phyloP scores from a whole-genome alignment of 352 stramenopile species.

The Globisporangium paddicum region DNA sequence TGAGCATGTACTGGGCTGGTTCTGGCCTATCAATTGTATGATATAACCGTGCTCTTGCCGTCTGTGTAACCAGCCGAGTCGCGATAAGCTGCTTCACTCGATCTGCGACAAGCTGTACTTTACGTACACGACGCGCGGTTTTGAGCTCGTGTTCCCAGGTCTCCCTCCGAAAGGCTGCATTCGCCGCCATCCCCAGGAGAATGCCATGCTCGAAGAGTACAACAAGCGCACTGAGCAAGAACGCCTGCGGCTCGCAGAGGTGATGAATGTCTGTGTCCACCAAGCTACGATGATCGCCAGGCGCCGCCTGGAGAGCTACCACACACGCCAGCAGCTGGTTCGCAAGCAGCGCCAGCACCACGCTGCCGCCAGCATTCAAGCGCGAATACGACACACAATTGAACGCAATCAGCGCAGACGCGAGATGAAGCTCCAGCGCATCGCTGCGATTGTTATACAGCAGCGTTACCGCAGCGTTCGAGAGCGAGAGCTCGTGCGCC shows the following conservation, averaged over 20 bases:
- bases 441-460: conserved; percentile 29
- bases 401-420: conserved; percentile 7
- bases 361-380: conserved; percentile 23
- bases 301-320: conserved; percentile 22
- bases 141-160: conserved; percentile 38
- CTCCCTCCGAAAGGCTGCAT: conserved; percentile 22
- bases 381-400: conserved; percentile 7
- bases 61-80: background rate
- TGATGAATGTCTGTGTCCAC: conserved; percentile 14
- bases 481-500: conserved; percentile 8
- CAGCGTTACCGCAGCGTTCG: conserved; percentile 10
- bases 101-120: conserved; percentile 36
- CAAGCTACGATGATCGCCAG: conserved; percentile 14
- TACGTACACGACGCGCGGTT: conserved; percentile 37
- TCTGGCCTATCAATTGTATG: background rate
- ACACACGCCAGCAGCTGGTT: conserved; percentile 1
- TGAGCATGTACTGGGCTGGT: conserved; percentile 1
- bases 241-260: background rate
- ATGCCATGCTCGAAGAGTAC: conserved; percentile 10
- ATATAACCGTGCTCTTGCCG: background rate
- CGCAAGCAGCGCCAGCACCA: conserved; percentile 16
- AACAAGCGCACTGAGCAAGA: conserved; percentile 12
- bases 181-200: conserved; percentile 25
- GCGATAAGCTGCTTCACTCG: conserved; percentile 11
- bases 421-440: conserved; percentile 17